A percentile compares a stretch with the other conserved stretches of the same genome.
Evolutionary conservation across 352 stramenopile genomes (phyloP).

Genomic region (Globisporangium camurandrum): DNA sequence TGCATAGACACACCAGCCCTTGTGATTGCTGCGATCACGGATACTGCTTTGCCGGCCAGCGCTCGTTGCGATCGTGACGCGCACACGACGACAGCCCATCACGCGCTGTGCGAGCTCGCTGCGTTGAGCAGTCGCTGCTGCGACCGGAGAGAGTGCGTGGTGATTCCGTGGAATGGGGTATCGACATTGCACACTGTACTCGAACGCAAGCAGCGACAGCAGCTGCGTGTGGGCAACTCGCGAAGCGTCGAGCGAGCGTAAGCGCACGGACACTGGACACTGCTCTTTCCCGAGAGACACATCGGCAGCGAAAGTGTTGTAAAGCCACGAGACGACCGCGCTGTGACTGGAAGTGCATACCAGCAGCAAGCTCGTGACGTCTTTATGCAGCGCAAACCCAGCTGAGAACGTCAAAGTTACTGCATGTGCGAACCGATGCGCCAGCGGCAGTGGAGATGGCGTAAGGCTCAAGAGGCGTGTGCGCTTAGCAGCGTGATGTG

Average conservation of each 20-base stretch:
- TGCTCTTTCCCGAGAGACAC: conserved; percentile 2
- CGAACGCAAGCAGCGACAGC: conserved; percentile 19
- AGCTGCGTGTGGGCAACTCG: conserved; percentile 1
- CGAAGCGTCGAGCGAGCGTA: not conserved
- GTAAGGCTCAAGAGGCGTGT: too few relatives aligned
- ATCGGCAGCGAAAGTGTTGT: not conserved
- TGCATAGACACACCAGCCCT: conserved; percentile 42
- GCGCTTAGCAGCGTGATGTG: too few relatives aligned
- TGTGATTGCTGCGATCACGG: conserved; percentile 10
- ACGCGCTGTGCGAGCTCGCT: conserved; percentile 19
- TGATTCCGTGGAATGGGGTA: conserved; percentile 13
- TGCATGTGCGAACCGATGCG: not conserved
- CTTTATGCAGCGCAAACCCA: not conserved
- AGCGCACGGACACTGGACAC: not conserved
- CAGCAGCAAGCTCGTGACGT: not conserved
- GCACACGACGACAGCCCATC: conserved; percentile 17
- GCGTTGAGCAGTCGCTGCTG: conserved; percentile 11
- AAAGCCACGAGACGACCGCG: conserved; percentile 2
- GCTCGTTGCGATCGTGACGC: conserved; percentile 15
- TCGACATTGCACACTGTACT: conserved; percentile 21
- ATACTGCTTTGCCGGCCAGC: too few relatives aligned
- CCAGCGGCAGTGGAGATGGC: too few relatives aligned
- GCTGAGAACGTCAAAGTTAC: not conserved
- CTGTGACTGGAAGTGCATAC: conserved; percentile 1
- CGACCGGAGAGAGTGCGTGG: conserved; percentile 19